Evolutionary conservation across 176 grass and related monocot genomes (phyloP).

Genomic region (Themeda triandra): DNA sequence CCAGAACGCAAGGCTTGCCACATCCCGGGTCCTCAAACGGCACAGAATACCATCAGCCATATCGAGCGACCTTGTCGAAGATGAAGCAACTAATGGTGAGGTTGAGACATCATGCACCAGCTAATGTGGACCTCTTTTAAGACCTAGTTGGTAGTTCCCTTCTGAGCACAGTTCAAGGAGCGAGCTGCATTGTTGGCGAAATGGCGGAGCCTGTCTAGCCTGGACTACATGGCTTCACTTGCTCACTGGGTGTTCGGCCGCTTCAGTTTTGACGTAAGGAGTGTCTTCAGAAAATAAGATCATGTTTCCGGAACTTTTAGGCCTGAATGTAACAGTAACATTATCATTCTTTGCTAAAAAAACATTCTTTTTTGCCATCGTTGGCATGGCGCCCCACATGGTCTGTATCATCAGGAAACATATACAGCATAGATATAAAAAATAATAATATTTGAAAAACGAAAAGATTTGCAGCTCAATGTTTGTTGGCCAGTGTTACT

Average conservation of each 20-base stretch:
- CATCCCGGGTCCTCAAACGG: slow-evolving; percentile 70
- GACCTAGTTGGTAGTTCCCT: neutral
- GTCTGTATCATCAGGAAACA: slow-evolving; percentile 9
- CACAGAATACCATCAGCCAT: slow-evolving; percentile 83
- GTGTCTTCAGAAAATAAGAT: slow-evolving; percentile 30
- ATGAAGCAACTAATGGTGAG: slow-evolving; percentile 39
- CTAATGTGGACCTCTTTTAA: slow-evolving; percentile 22
- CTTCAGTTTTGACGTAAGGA: slow-evolving; percentile 23
- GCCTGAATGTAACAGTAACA: slow-evolving; percentile 26
- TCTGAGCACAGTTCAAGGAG: slow-evolving; percentile 14
- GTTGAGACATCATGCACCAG: slow-evolving; percentile 34
- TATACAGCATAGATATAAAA: neutral
- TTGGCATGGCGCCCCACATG: neutral
- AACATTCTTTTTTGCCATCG: slow-evolving; percentile 11
- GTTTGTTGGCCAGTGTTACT: neutral
- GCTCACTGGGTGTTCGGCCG: neutral
- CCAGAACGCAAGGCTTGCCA: slow-evolving; percentile 66
- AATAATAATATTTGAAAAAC: neutral
- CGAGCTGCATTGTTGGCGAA: neutral
- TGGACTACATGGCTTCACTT: neutral
- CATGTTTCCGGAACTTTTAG: slow-evolving; percentile 16
- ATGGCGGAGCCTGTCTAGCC: too few relatives aligned
- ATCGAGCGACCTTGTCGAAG: slow-evolving; percentile 69
- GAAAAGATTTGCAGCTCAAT: neutral
- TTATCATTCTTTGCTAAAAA: slow-evolving; percentile 9